phyloP scores from a whole-genome alignment of 1,139 yeast species.

The Yamadazyma aaseri region DNA sequence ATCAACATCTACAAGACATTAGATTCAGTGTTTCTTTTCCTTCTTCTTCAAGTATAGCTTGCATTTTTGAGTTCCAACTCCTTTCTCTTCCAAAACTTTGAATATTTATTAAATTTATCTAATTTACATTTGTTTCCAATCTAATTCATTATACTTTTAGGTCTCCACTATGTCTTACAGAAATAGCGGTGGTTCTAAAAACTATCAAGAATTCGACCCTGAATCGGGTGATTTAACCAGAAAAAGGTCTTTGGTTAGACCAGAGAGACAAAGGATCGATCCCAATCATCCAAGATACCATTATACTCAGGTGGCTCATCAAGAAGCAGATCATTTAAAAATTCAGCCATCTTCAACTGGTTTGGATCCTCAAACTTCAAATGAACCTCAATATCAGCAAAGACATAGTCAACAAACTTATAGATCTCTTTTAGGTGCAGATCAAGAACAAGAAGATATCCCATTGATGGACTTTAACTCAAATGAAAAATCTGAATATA shows the following conservation, averaged over 20 bases:
- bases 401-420: slow-evolving; percentile 14
- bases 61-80: no score
- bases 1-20: no score
- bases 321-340: slow-evolving; percentile 58
- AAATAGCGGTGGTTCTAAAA: slow-evolving; percentile 17
- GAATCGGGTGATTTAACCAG: slow-evolving; percentile 51
- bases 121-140: no score
- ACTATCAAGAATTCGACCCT: slow-evolving; percentile 46
- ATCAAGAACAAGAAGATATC: slow-evolving; percentile 39
- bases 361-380: slow-evolving; percentile 50
- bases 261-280: slow-evolving; percentile 70
- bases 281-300: slow-evolving; percentile 74
- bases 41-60: neutral
- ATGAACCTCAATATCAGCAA: slow-evolving; percentile 9
- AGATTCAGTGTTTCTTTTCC: no score
- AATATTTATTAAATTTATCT: no score
- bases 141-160: no score
- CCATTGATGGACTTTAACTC: slow-evolving; percentile 34
- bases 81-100: no score
- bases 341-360: slow-evolving; percentile 78
- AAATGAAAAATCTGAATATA: slow-evolving; percentile 1
- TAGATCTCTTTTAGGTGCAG: slow-evolving; percentile 12
- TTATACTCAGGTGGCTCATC: slow-evolving; percentile 78
- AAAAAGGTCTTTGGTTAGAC: slow-evolving; percentile 71
- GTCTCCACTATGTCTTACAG: slow-evolving; percentile 19